Evolutionary conservation across 352 stramenopile species (phyloP).

Genomic region (Peronospora tabacina): DNA sequence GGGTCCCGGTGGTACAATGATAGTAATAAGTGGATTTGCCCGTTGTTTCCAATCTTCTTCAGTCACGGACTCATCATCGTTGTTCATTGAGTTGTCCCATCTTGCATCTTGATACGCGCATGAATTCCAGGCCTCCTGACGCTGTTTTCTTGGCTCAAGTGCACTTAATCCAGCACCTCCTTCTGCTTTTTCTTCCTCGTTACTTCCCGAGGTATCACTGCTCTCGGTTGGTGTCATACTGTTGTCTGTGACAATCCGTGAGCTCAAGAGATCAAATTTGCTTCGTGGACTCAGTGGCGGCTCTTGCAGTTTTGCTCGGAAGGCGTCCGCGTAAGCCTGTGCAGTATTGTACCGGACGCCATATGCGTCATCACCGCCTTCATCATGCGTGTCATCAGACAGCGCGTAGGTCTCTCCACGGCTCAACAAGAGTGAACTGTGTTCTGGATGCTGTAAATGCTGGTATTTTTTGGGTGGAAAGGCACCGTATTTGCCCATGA

Average conservation of each 20-base stretch:
- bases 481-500: constrained; percentile 29
- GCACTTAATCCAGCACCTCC: background rate
- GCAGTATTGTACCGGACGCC: constrained; percentile 28
- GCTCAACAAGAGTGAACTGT: constrained; percentile 36
- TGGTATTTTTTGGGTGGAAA: constrained; percentile 29
- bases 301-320: constrained; percentile 61
- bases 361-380: constrained; percentile 14
- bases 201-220: constrained; percentile 14
- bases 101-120: constrained; percentile 23
- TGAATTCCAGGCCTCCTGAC: constrained; percentile 19
- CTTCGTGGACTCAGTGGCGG: constrained; percentile 58
- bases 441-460: constrained; percentile 27
- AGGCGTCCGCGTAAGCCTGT: constrained; percentile 53
- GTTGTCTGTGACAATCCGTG: constrained; percentile 16
- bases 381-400: constrained; percentile 35
- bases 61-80: constrained; percentile 39
- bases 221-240: constrained; percentile 27
- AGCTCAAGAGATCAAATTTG: constrained; percentile 55
- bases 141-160: constrained; percentile 5
- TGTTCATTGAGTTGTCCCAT: constrained; percentile 18
- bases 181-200: constrained; percentile 13
- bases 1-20: constrained; percentile 67
- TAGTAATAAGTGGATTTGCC: constrained; percentile 49
- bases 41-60: constrained; percentile 66
- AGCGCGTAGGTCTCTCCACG: constrained; percentile 51